Base-by-base conservation (phyloP, 73 alveolate genomes). In the Tetrahymena borealis region DNA sequence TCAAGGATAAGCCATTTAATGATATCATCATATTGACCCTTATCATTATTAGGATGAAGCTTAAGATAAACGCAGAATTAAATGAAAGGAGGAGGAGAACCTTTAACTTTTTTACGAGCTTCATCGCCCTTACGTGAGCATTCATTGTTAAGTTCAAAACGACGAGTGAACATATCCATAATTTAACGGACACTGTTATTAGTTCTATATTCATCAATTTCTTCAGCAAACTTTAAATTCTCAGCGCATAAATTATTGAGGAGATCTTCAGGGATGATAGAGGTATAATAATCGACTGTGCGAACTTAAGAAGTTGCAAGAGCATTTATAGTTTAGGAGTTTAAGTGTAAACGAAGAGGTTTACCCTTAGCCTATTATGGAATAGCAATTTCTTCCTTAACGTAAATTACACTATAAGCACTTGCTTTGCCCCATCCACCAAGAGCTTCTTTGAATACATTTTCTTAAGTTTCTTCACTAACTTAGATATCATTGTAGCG, bases 361-460 rank as follows among this genome's bases (percentile, higher is more conserved):
- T 6, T 60, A 24, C 37, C 85, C 28, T 60, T 60, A 24, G 85
- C 85, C 28, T 60, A 60, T 15, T 32, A 35, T 60, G 85, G 85
- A 3, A 60, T 24, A 24, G 78, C 77, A 38, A 79, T n/a, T 32
- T 93, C 94, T 15, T 94, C 96, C 77, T 94, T 94, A 1, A 97
- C 96, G 92, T 97, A 97, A 13, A 96, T 93, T 24, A 97, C 91
- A 90, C 97, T 91, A 77, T 97, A 97, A 6, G 98, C 99, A 90
- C 94, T 90, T 15, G 42, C 92, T 13, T 85, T 93, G n/a, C 95
- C 97, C 78, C 95, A 39, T 10, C 98, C 98, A 20, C 99, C 99
- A 11, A 93, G 18, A 78, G 98, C 97, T 79, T 96, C 97, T 40
- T 92, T 90, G 39, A 96, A 91, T 8, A 97, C 99, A 42, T 94